phyloP scores from a whole-genome alignment of 345 rosid species.

The Chamaenerion angustifolium region DNA sequence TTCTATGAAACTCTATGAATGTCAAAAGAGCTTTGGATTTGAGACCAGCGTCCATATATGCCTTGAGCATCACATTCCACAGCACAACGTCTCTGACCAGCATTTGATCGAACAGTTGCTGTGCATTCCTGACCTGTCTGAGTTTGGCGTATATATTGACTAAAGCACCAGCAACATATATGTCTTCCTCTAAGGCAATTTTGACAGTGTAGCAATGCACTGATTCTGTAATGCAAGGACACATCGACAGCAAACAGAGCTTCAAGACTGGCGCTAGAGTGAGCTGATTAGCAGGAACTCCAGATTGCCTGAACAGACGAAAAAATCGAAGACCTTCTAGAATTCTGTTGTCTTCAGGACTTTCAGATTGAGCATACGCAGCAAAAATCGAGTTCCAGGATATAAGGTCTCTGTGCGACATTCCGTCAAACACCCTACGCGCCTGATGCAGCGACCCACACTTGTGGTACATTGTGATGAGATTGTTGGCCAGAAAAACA shows the following conservation, averaged over 20 bases:
- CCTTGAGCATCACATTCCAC: slow-evolving; percentile 53
- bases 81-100: slow-evolving; percentile 32
- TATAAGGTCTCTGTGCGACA: slow-evolving; percentile 32
- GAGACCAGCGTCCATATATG: slow-evolving; percentile 23
- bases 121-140: slow-evolving; percentile 30
- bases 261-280: slow-evolving; percentile 43
- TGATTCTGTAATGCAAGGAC: slow-evolving; percentile 30
- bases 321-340: slow-evolving; percentile 28
- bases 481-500: slow-evolving; percentile 41
- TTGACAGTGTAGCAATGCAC: slow-evolving; percentile 46
- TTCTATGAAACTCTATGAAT: slow-evolving; percentile 22
- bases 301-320: slow-evolving; percentile 17
- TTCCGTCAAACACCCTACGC: slow-evolving; percentile 40
- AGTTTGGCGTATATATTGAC: slow-evolving; percentile 42
- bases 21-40: slow-evolving; percentile 19
- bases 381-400: slow-evolving; percentile 48
- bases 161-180: slow-evolving; percentile 34
- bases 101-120: slow-evolving; percentile 31
- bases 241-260: slow-evolving; percentile 35
- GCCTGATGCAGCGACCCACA: slow-evolving; percentile 41
- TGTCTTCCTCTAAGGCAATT: slow-evolving; percentile 35
- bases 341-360: slow-evolving; percentile 10
- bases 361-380: slow-evolving; percentile 33
- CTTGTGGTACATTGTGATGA: slow-evolving; percentile 28
- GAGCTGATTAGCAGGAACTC: slow-evolving; percentile 23